phyloP scores from a whole-genome alignment of 2,329 filamentous ascomycete genomes.

The Aureobasidium sp. region DNA sequence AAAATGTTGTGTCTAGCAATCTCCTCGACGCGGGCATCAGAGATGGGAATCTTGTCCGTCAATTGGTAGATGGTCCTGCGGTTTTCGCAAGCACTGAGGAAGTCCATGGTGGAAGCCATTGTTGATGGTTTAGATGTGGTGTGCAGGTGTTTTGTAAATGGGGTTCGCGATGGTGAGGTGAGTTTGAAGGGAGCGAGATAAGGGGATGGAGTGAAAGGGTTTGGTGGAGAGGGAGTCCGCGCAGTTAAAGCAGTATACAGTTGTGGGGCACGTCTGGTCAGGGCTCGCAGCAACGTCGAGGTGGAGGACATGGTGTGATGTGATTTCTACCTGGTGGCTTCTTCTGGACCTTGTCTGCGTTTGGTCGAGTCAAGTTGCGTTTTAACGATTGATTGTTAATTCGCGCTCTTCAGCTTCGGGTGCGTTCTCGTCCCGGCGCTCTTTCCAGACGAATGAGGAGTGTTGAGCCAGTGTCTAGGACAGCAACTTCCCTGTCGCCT shows the following conservation, averaged over 20 bases:
- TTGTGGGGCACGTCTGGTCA: conserved; percentile 10
- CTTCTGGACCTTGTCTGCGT: background rate
- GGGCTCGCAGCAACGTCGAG: background rate
- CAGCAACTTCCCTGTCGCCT: background rate
- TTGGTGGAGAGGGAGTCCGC: background rate
- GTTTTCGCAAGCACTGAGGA: conserved; percentile 56
- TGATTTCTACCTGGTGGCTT: background rate
- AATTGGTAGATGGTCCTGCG: conserved; percentile 50
- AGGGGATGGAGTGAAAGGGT: background rate
- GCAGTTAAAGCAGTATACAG: conserved; percentile 2
- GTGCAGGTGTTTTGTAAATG: conserved; percentile 12
- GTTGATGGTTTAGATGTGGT: conserved; percentile 20
- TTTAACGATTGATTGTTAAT: background rate
- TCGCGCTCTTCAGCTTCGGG: background rate
- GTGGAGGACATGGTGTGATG: background rate
- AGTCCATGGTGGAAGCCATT: conserved; percentile 34
- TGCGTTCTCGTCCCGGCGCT: background rate
- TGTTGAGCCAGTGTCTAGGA: background rate
- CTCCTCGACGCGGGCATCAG: conserved; percentile 51
- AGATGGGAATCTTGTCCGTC: conserved; percentile 44
- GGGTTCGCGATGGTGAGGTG: background rate
- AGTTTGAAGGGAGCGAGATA: background rate
- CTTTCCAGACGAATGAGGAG: background rate
- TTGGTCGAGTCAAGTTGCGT: too few relatives aligned
- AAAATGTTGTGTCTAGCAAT: conserved; percentile 52